These are phyloP conservation scores for Cavenderia fasciculata DNA, from an alignment of 78 protist species.

Conservation along the genomic window DNA sequence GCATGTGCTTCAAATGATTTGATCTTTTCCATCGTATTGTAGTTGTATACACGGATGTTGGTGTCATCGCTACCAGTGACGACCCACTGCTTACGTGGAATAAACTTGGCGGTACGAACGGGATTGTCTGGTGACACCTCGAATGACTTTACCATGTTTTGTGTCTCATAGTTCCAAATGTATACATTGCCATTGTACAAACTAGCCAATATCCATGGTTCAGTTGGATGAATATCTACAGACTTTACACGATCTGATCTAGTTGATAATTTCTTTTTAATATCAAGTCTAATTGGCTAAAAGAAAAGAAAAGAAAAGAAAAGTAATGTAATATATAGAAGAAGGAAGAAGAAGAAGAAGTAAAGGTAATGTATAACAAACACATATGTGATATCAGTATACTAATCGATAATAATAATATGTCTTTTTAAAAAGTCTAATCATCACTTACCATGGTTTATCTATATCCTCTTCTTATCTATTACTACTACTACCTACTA, in stretches of 20 bases:
- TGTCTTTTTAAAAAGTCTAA: too few relatives aligned
- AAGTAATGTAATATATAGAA: too few relatives aligned
- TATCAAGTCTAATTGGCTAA: conserved; percentile 49
- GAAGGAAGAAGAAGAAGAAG: too few relatives aligned
- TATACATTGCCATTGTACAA: conserved; percentile 96
- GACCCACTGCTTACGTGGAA: conserved; percentile 98
- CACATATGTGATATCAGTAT: too few relatives aligned
- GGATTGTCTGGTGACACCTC: conserved; percentile 88
- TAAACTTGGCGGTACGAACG: conserved; percentile 94
- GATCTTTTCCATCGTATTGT: conserved; percentile 97
- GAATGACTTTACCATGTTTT: conserved; percentile 95
- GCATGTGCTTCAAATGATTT: conserved; percentile 96
- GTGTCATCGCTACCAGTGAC: conserved; percentile 96
- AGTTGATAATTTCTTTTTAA: conserved; percentile 87
- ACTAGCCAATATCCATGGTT: conserved; percentile 96
- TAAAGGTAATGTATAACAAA: too few relatives aligned
- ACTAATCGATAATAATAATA: too few relatives aligned
- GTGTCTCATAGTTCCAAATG: conserved; percentile 96
- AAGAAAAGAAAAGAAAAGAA: too few relatives aligned
- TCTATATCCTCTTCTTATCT: too few relatives aligned
- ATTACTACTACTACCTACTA: too few relatives aligned
- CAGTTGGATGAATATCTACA: conserved; percentile 98
- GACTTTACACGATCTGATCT: conserved; percentile 98
- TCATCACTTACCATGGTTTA: too few relatives aligned
- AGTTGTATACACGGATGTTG: conserved; percentile 94